Percentiles rank a stretch among this genome's conserved stretches.
Evolutionary conservation across 2,329 filamentous ascomycete species (phyloP).

Genomic region (Immersiporthe knoxdaviesiana): DNA sequence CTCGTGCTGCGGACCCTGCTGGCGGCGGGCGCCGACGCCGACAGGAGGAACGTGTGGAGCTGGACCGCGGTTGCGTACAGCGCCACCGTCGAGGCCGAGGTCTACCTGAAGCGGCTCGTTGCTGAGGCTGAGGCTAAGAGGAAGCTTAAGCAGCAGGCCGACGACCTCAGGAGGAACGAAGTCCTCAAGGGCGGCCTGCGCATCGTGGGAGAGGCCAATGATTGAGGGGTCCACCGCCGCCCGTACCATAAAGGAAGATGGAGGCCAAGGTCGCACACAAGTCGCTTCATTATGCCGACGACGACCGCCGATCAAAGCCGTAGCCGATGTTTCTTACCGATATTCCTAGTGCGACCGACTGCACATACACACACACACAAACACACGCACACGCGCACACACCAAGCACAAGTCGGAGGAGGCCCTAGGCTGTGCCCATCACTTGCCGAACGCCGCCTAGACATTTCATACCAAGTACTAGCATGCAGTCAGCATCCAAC

Average conservation of each 20-base stretch:
- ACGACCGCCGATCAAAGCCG: neutral
- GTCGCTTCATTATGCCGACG: neutral
- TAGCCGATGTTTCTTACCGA: neutral
- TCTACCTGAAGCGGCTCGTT: conserved; percentile 79
- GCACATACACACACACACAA: neutral
- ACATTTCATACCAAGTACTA: neutral
- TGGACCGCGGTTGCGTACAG: conserved; percentile 87
- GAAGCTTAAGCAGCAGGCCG: conserved; percentile 42
- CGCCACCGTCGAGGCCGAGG: conserved; percentile 79
- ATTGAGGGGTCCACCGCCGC: conserved; percentile 34
- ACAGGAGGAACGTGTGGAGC: conserved; percentile 72
- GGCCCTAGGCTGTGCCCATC: neutral
- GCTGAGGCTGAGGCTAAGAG: conserved; percentile 69
- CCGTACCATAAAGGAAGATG: too few relatives aligned
- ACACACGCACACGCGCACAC: neutral
- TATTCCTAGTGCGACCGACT: neutral
- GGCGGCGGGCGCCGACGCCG: conserved; percentile 75
- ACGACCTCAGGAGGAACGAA: conserved; percentile 46
- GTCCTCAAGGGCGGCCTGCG: conserved; percentile 50
- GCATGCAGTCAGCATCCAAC: neutral
- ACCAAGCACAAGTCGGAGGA: neutral
- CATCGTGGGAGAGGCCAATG: conserved; percentile 38
- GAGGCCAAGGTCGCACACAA: neutral
- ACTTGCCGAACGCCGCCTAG: conserved; percentile 9
- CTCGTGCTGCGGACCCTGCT: conserved; percentile 77